phyloP scores from a whole-genome alignment of 1,139 yeast species.

The Suhomyces bokatorum region DNA sequence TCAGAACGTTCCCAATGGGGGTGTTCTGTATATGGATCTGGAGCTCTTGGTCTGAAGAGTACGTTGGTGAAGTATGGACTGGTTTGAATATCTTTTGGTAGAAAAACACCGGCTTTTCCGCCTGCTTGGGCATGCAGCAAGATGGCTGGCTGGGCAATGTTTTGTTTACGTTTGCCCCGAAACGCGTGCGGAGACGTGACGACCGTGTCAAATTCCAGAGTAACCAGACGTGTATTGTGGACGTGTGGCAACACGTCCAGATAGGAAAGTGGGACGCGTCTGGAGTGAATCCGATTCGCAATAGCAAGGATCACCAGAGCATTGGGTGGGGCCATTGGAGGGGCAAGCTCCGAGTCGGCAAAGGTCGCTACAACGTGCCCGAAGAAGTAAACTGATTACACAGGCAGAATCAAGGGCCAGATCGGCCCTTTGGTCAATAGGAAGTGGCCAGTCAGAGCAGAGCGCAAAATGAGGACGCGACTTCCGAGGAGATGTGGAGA shows the following conservation, averaged over 20 bases:
- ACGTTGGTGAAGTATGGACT: not conserved
- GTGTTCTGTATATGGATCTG: not conserved
- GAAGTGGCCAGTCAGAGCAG: not conserved
- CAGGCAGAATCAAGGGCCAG: no score
- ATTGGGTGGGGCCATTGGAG: no score
- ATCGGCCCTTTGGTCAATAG: no score
- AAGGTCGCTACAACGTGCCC: no score
- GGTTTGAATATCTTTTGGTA: not conserved
- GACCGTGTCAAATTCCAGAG: slow-evolving; percentile 3
- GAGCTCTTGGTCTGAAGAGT: slow-evolving; percentile 1
- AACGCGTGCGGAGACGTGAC: slow-evolving; percentile 5
- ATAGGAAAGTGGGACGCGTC: slow-evolving; percentile 2
- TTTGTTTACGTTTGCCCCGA: slow-evolving; percentile 7
- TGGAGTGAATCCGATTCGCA: slow-evolving; percentile 5
- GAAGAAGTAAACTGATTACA: no score
- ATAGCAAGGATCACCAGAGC: not conserved
- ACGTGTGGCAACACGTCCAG: slow-evolving; percentile 8
- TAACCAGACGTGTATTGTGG: slow-evolving; percentile 9
- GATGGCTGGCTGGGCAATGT: slow-evolving; percentile 7
- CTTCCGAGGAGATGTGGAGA: not conserved
- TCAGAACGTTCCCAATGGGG: not conserved
- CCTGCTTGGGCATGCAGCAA: no score
- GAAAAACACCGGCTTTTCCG: not conserved
- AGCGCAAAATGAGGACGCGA: not conserved
- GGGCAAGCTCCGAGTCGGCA: no score